phyloP scores from a whole-genome alignment of 352 stramenopile genomes.

The Halophytophthora polymorphica region DNA sequence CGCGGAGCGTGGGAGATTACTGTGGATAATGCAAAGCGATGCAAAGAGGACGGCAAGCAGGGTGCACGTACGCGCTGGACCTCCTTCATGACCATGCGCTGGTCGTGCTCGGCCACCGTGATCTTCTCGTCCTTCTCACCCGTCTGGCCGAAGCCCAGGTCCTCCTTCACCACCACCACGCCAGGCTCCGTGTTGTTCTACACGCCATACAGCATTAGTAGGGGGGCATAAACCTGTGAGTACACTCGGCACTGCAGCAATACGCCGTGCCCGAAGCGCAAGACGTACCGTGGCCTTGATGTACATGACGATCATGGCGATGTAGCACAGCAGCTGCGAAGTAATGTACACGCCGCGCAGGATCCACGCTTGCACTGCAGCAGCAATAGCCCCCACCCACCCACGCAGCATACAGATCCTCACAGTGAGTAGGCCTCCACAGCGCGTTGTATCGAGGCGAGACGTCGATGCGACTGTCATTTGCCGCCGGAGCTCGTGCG shows the following conservation, averaged over 20 bases:
- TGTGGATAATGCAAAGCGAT: neutral
- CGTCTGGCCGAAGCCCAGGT: slow-evolving; percentile 72
- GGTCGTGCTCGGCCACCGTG: slow-evolving; percentile 78
- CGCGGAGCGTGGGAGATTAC: neutral
- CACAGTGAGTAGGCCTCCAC: too few relatives aligned
- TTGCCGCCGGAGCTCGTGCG: too few relatives aligned
- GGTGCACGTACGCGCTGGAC: slow-evolving; percentile 67
- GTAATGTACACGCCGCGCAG: slow-evolving; percentile 54
- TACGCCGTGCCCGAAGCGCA: too few relatives aligned
- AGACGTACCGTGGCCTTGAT: slow-evolving; percentile 50
- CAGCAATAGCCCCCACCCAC: neutral
- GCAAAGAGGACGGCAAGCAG: neutral
- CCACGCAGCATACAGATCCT: slow-evolving; percentile 1
- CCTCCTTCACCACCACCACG: slow-evolving; percentile 72
- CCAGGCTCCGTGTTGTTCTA: slow-evolving; percentile 79
- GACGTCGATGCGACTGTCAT: too few relatives aligned
- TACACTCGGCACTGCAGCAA: too few relatives aligned
- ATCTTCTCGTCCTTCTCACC: slow-evolving; percentile 77
- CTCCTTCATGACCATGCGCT: slow-evolving; percentile 68
- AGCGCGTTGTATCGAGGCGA: too few relatives aligned
- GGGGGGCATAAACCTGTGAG: too few relatives aligned
- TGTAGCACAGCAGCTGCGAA: slow-evolving; percentile 72
- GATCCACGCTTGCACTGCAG: slow-evolving; percentile 49
- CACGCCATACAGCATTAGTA: slow-evolving; percentile 1
- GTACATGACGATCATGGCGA: slow-evolving; percentile 55